A percentile compares a stretch with the other conserved stretches of the same genome.
Conservation (phyloP, 257 asterid genomes). For the Thymus quinquecostatus region DNA sequence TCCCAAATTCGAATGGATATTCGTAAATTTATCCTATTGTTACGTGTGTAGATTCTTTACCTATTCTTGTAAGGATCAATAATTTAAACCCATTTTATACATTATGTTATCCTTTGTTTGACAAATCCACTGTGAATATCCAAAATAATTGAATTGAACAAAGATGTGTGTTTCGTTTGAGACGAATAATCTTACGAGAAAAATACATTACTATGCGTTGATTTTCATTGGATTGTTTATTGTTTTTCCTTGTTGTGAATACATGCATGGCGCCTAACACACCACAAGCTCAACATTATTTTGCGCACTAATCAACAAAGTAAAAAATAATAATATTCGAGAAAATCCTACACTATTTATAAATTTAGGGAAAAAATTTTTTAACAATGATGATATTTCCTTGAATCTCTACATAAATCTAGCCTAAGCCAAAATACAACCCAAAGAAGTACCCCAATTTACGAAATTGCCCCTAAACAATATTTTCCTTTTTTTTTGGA, state of each 20-base stretch:
- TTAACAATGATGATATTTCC: conserved; percentile 9
- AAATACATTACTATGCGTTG: not conserved
- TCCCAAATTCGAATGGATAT: too few species aligned
- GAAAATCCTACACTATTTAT: not conserved
- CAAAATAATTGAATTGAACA: too few species aligned
- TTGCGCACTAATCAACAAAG: not conserved
- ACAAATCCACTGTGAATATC: too few species aligned
- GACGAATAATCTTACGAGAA: too few species aligned
- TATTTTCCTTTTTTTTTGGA: too few species aligned
- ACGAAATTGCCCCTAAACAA: conserved; percentile 27
- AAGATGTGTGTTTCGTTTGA: too few species aligned
- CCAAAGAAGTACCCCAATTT: conserved; percentile 32
- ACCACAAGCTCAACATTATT: not conserved
- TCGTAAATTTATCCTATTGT: too few species aligned
- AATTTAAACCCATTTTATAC: too few species aligned
- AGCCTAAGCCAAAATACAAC: conserved; percentile 23
- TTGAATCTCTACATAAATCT: conserved; percentile 16
- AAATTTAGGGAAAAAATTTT: not conserved
- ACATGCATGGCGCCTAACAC: not conserved
- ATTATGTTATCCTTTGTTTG: too few species aligned
- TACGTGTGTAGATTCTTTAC: too few species aligned
- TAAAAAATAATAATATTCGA: not conserved
- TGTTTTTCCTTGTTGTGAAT: not conserved
- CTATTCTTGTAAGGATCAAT: too few species aligned
- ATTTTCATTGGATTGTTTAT: not conserved